phyloP scores from a whole-genome alignment of 2,329 filamentous ascomycete species.

The Fusarium chaquense region DNA sequence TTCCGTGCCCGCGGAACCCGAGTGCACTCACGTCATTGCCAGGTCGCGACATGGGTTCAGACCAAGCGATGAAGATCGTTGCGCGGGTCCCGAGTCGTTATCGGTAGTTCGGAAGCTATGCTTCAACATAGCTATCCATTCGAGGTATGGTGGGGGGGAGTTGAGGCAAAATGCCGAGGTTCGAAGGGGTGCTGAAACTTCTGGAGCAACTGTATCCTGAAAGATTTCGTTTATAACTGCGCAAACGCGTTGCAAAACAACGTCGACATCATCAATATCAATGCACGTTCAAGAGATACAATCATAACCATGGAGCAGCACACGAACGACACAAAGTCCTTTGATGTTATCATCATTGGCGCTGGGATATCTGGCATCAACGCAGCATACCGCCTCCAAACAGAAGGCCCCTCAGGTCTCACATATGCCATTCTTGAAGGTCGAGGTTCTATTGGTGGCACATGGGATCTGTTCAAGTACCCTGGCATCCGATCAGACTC shows the following conservation, averaged over 20 bases:
- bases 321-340: constrained; percentile 12
- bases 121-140: constrained; percentile 16
- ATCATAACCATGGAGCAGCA: constrained; percentile 16
- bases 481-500: constrained; percentile 76
- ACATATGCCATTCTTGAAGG: constrained; percentile 77
- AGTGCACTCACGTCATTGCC: background rate
- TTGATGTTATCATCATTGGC: constrained; percentile 74
- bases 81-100: background rate
- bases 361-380: constrained; percentile 83
- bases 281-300: background rate
- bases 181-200: background rate
- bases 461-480: constrained; percentile 83
- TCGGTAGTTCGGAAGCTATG: constrained; percentile 28
- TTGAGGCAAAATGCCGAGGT: constrained; percentile 1
- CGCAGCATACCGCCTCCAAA: constrained; percentile 76
- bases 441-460: constrained; percentile 76
- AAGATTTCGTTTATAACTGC: background rate
- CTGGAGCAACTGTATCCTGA: background rate
- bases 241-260: background rate
- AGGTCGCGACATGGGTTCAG: background rate
- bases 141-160: background rate
- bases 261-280: background rate
- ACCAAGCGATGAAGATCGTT: background rate
- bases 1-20: background rate
- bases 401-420: constrained; percentile 59